Conservation (phyloP, 2,329 filamentous ascomycete species). For the Alternaria sp. region DNA sequence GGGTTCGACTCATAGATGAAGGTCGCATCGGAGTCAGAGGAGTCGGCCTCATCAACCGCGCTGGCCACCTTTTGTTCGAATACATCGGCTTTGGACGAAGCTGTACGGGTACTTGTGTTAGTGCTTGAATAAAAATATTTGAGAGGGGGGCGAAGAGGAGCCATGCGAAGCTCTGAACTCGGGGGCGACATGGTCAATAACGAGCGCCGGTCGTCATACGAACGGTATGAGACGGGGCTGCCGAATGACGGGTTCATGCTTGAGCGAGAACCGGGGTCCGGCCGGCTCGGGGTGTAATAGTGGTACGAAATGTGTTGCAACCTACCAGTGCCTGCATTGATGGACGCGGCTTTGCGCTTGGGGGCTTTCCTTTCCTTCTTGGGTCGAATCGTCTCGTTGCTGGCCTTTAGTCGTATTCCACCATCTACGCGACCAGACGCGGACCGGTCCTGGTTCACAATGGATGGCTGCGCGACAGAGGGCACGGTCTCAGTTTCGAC, state of each 20-base stretch:
- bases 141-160: slow-evolving; percentile 34
- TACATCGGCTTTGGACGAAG: slow-evolving; percentile 94
- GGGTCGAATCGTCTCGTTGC: slow-evolving; percentile 93
- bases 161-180: slow-evolving; percentile 38
- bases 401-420: slow-evolving; percentile 84
- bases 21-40: slow-evolving; percentile 96
- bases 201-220: slow-evolving; percentile 42
- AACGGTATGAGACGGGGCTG: slow-evolving; percentile 41
- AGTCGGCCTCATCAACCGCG: slow-evolving; percentile 94
- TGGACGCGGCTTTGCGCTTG: slow-evolving; percentile 75
- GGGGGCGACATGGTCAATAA: slow-evolving; percentile 36
- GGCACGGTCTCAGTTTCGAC: slow-evolving; percentile 96
- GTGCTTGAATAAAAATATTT: slow-evolving; percentile 48
- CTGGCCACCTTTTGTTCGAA: slow-evolving; percentile 97
- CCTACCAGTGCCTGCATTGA: slow-evolving; percentile 78
- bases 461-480: slow-evolving; percentile 84
- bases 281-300: slow-evolving; percentile 38
- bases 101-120: slow-evolving; percentile 59
- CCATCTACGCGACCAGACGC: slow-evolving; percentile 70
- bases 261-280: slow-evolving; percentile 34
- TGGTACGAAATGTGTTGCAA: slow-evolving; percentile 49
- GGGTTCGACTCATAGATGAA: slow-evolving; percentile 99
- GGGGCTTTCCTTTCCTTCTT: slow-evolving; percentile 90
- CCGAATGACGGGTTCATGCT: slow-evolving; percentile 40
- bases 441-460: slow-evolving; percentile 65